Base-by-base conservation (phyloP, 192 early-diverging fungal genomes). In the Phlyctochytrium bullatum region DNA sequence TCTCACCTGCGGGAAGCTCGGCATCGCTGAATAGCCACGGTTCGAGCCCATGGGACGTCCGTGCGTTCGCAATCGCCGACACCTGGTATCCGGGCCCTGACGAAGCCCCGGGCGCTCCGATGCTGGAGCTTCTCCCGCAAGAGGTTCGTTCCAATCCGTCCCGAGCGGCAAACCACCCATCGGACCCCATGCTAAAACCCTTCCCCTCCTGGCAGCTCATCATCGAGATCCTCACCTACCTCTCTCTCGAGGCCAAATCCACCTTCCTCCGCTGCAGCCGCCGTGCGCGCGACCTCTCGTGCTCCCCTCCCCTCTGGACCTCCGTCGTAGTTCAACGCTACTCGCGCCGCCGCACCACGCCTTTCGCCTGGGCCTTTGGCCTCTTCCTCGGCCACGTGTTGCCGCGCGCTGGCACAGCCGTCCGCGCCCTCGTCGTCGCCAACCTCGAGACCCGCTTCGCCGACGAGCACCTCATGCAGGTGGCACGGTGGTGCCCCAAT, bases 401-500 rank as follows among this genome's bases (percentile, higher is more conserved):
- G 61, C 34, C 28, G 34, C 17, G 14, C 10, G 61, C n/a, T n/a
- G 34, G 34, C 34, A 6, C 23, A 12, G 34, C n/a, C n/a, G 61
- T 25, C 23, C 1, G 34, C 10, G 20, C 27, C 4, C 20, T 40
- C 60, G n/a, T 29, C 3, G 1, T 1, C n/a, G 47, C 14, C 56
- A 58, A 58, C 4, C 34, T 69, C 1, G 67, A 25, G 6, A 34
- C 53, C 14, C 12, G 25, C 10, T 69, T 69, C 25, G 16, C 24
- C 1, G 69, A 71, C 52, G 25, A 27, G 53, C 69, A 71, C 25
- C 27, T 71, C 30, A 47, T 64, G 34, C 69, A 71, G 62, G 62
- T 71, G 16, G 69, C 61, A 12, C 29, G 69, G 36, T 71, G 69
- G 61, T 71, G 61, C 56, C 69, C 69, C 0, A 40, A 71, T 54